A percentile compares a stretch with the other conserved stretches of the same genome.
phyloP scores from a whole-genome alignment of 257 asterid genomes.

The Solanum dulcamara region DNA sequence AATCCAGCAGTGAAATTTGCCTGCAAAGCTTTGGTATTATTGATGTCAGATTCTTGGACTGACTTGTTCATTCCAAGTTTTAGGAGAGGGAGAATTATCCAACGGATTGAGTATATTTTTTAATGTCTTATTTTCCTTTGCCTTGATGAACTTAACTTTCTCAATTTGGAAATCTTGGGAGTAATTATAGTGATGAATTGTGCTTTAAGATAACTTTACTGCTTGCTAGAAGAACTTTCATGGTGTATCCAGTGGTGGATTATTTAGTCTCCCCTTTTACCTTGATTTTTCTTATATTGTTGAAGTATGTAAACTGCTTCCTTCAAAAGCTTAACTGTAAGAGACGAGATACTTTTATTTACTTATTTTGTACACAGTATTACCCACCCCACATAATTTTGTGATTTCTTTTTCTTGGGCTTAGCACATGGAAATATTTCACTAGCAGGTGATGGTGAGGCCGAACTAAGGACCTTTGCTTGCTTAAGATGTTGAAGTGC shows the following conservation, averaged over 20 bases:
- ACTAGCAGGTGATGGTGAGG: not conserved
- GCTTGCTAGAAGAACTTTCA: not conserved
- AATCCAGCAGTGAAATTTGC: not conserved
- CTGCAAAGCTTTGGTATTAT: not conserved
- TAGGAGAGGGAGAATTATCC: not conserved
- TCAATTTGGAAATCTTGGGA: not conserved
- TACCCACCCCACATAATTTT: not conserved
- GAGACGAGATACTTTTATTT: not conserved
- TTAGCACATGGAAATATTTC: not conserved
- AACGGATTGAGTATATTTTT: not conserved
- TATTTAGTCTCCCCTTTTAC: not conserved
- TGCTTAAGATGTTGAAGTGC: not conserved
- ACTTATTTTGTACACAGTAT: not conserved
- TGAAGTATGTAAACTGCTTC: not conserved
- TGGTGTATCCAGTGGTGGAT: not conserved
- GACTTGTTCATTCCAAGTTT: not conserved
- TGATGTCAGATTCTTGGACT: not conserved
- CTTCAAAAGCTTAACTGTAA: not conserved
- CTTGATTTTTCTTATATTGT: not conserved
- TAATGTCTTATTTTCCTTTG: not conserved
- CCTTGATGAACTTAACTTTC: not conserved
- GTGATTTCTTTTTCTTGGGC: not conserved
- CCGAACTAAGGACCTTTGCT: not conserved
- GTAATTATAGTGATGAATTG: not conserved
- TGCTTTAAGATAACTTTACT: not conserved